Evolutionary conservation across 202 grass and related monocot genomes (phyloP), one percentile per base, ranked within the genome.

Genomic region (Carex arenaria): DNA sequence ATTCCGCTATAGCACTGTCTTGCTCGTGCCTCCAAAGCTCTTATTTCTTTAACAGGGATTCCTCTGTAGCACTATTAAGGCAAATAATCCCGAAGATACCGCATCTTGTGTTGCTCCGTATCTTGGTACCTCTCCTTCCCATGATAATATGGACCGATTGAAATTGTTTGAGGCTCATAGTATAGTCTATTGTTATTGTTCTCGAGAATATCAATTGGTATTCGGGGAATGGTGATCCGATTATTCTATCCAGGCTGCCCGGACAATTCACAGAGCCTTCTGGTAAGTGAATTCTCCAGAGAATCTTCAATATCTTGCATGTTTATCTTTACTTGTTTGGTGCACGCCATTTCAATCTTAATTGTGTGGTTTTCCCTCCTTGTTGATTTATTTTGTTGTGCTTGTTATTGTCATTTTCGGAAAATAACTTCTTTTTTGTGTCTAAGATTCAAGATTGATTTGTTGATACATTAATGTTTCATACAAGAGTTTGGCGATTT

Each of bases 71-170:
- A n/a, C n/a, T n/a, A n/a, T n/a, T n/a, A n/a, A n/a, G n/a, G n/a
- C n/a, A n/a, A n/a, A n/a, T n/a, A n/a, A n/a, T n/a, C n/a, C n/a
- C 85, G 85, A 69, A 92, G 90, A 73, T 81, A 90, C 5, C 80
- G 85, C 83, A 85, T 84, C 83, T 92, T 92, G 88, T 90, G 88
- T 59, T 75, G 85, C 83, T 92, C 85, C 67, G 84, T 86, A 84
- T 87, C 90, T 47, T 23, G 67, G 72, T 82, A 81, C 28, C 17
- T 40, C 31, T 55, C 74, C 15, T n/a, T 70, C 61, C 73, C 88
- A 51, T 81, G 85, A 83, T 92, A 88, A 84, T 89, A 92, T 18
- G 90, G 90, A 0, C 90, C 90, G 17, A 92, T 45, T 68, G 88
- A 92, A 20, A 92, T 4, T 69, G 84, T 87, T 78, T 85, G 85